A percentile compares a stretch with the other conserved stretches of the same genome.
Evolutionary conservation across 371 early-diverging fungal genomes (phyloP).

Genomic region (Rhizoclosmatium hyalinum): DNA sequence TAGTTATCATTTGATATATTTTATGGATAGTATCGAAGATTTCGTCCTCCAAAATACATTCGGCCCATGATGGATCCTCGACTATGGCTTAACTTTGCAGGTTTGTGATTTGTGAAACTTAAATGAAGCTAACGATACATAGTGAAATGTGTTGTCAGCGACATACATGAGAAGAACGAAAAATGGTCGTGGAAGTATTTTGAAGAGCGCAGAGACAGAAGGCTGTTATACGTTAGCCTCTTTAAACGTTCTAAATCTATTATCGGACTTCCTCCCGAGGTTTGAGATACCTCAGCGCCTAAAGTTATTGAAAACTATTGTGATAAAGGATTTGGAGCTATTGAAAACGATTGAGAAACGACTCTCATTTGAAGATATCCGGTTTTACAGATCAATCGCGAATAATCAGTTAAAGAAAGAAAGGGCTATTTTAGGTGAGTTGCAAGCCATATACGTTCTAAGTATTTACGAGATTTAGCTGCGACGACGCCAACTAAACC

Average conservation of each 20-base stretch:
- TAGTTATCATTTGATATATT: neutral
- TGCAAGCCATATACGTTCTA: neutral
- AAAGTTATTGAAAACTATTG: neutral
- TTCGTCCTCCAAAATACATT: conserved; percentile 77
- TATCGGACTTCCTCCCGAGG: conserved; percentile 35
- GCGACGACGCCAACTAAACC: conserved; percentile 19
- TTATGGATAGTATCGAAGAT: conserved; percentile 74
- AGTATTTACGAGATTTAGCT: conserved; percentile 5
- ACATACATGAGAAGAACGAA: conserved; percentile 85
- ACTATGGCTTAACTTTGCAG: conserved; percentile 90
- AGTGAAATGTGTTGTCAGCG: conserved; percentile 74
- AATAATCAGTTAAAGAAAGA: conserved; percentile 75
- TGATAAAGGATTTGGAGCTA: conserved; percentile 59
- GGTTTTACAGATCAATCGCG: conserved; percentile 87
- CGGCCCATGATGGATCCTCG: conserved; percentile 81
- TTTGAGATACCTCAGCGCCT: neutral
- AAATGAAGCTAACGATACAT: neutral
- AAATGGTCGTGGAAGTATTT: conserved; percentile 89
- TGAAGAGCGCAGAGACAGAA: conserved; percentile 81
- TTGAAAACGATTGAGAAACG: conserved; percentile 77
- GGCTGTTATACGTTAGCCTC: conserved; percentile 78
- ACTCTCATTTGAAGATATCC: conserved; percentile 87
- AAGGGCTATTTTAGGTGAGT: conserved; percentile 45
- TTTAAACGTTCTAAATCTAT: conserved; percentile 73
- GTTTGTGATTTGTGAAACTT: conserved; percentile 33